These are phyloP conservation scores for Drechslera avenae DNA, from an alignment of 2,329 filamentous ascomycete species.

Conservation along the genomic window DNA sequence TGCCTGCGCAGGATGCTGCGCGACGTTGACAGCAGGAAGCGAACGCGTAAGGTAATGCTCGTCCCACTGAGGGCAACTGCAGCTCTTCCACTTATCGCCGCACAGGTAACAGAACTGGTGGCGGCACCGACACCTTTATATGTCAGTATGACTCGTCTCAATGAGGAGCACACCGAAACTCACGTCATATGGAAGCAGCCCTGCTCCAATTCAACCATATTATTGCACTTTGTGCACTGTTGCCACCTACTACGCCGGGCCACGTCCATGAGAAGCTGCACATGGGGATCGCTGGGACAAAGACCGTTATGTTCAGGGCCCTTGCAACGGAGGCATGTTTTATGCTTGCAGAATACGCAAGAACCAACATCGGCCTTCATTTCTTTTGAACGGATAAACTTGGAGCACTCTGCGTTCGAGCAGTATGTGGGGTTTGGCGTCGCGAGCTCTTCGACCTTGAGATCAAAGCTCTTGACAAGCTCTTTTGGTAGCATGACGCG, in stretches of 20 bases:
- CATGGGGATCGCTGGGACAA: slow-evolving; percentile 19
- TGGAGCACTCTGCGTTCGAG: slow-evolving; percentile 12
- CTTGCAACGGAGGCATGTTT: slow-evolving; percentile 24
- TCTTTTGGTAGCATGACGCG: slow-evolving; percentile 12
- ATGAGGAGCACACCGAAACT: too few species aligned
- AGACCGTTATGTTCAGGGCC: slow-evolving; percentile 10
- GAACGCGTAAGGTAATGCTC: slow-evolving; percentile 14
- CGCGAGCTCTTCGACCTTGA: slow-evolving; percentile 24
- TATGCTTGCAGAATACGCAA: slow-evolving; percentile 17
- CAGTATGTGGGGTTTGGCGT: slow-evolving; percentile 27
- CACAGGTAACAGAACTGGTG: slow-evolving; percentile 30
- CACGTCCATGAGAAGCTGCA: slow-evolving; percentile 19
- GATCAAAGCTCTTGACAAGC: slow-evolving; percentile 16
- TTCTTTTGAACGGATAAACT: slow-evolving; percentile 17
- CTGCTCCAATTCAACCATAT: slow-evolving; percentile 20
- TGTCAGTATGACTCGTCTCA: too few species aligned
- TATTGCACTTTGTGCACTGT: slow-evolving; percentile 23
- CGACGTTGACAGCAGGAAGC: not conserved
- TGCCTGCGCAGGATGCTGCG: not conserved
- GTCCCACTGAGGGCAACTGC: slow-evolving; percentile 14
- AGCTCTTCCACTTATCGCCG: slow-evolving; percentile 21
- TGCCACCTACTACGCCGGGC: slow-evolving; percentile 27
- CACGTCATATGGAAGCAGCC: slow-evolving; percentile 29
- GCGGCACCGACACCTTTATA: slow-evolving; percentile 9
- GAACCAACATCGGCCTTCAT: slow-evolving; percentile 12